Base-by-base conservation (phyloP, 129 eudicot species). In the Escallonia rubra region DNA sequence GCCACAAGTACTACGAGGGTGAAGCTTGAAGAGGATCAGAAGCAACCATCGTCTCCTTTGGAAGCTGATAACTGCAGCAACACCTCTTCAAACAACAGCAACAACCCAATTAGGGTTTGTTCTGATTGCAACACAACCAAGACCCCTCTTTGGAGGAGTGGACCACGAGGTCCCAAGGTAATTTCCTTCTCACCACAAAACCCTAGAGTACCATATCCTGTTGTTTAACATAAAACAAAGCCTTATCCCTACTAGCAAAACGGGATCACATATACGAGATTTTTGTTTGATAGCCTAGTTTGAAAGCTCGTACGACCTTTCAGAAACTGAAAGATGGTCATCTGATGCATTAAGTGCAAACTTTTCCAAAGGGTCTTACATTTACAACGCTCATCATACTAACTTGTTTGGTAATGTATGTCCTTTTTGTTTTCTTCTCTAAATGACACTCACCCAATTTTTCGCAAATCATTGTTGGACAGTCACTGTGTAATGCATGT, bases 151-250 rank as follows among this genome's bases (percentile, higher is more conserved):
- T 90, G 96, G 96, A 76, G 96, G 79, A 86, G 96, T 66, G 96
- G 96, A n/a, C 96, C 96, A 43, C 88, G 78, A 79, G 96, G 96
- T 43, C 96, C 96, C 41, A 90, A 90, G 95, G 96, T 90, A 83
- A 52, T 4, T 50, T 52, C 52, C 13, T 51, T 64, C 6, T 61
- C 57, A 47, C n/a, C 14, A 46, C 43, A 56, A 47, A 64, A 64
- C 41, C 52, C 43, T 15, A 45, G 34, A 23, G 34, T 52, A 12
- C 11, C 4, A 7, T 52, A 6, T 52, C 14, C 2, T 52, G 11
- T 52, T 52, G 11, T 52, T 52, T 7, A 7, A 52, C 4, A 52
- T 1, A 7, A 52, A 6, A 46, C 10, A 46, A 46, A 46, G 10
- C 50, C 50, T 46, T 46, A 9, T 9, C 50, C 6, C 50, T 5